Evolutionary conservation across 768 basidiomycete genomes (phyloP), one percentile per base, ranked within the genome.

Genomic region (Macrolepiota dolichaula): DNA sequence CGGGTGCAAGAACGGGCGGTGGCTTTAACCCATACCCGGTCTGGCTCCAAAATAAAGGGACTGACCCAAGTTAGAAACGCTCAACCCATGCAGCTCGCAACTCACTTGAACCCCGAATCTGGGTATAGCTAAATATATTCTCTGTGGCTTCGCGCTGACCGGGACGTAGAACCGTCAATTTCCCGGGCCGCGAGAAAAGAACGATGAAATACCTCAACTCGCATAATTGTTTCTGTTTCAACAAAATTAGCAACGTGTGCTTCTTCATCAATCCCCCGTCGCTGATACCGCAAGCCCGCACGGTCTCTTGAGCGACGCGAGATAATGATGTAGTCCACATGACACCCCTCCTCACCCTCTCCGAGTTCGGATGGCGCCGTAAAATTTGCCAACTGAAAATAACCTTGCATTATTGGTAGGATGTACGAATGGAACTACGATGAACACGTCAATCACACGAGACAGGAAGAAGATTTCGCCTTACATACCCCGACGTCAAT

Each of bases 231-330:
- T 75, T 98, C 96, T 0, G 94, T 94, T 73, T 98, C 94, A 1
- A 98, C 94, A 69, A 98, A 95, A 73, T 98, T 98, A 0, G 94
- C 96, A 3, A 95, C 96, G 69, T 92, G 83, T 4, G 94, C 93
- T 61, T 92, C 88, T 64, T 96, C 93, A 67, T 98, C 96, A 55
- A 98, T 85, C 1, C 97, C 97, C 67, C 97, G 80, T 46, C 97
- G 83, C 72, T 98, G 97, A 74, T 96, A 99, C 47, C 97, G 81
- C 65, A 98, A 76, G 1, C 97, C 97, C 4, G 96, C 94, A 49
- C 97, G 84, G 71, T 98, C 87, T 64, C 89, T 82, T 46, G 93
- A 94, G 12, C 97, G 78, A 42, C 97, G 81, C 1, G 95, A 97
- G 36, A 96, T 82, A 53, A 98, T 78, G 25, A 88, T 78, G 65